phyloP scores from a whole-genome alignment of 2,329 filamentous ascomycete genomes.

The Zalaria obscura region DNA sequence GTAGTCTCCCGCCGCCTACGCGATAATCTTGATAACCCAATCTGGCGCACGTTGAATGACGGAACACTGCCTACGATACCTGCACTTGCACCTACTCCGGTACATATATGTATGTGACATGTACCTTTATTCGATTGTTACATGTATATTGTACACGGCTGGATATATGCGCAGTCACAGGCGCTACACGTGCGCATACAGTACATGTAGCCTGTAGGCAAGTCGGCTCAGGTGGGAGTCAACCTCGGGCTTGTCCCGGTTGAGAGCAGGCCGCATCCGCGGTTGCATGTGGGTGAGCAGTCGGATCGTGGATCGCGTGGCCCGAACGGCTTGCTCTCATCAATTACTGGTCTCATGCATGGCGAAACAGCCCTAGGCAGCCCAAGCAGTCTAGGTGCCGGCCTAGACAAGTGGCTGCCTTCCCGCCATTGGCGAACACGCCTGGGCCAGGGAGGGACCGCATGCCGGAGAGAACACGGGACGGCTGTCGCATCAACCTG shows the following conservation, averaged over 20 bases:
- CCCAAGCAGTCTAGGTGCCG: slow-evolving; percentile 2
- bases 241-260: not conserved
- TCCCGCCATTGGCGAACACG: not conserved
- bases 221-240: no score
- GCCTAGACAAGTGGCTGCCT: slow-evolving; percentile 3
- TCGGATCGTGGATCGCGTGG: not conserved
- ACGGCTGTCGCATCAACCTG: not conserved
- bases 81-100: no score
- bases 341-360: not conserved
- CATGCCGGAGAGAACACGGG: slow-evolving; percentile 5
- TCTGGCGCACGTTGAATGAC: no score
- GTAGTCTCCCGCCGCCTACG: no score
- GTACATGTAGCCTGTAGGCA: no score
- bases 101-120: no score
- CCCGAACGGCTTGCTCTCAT: not conserved
- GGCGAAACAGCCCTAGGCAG: not conserved
- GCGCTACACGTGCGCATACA: no score
- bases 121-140: no score
- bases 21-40: no score
- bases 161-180: no score
- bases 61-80: no score
- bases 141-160: no score
- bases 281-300: slow-evolving; percentile 2
- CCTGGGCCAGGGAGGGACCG: slow-evolving; percentile 4
- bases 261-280: slow-evolving; percentile 2